Base-by-base conservation (phyloP, 495 filamentous ascomycete genomes). In the Pseudomonodictys pantanalensis region DNA sequence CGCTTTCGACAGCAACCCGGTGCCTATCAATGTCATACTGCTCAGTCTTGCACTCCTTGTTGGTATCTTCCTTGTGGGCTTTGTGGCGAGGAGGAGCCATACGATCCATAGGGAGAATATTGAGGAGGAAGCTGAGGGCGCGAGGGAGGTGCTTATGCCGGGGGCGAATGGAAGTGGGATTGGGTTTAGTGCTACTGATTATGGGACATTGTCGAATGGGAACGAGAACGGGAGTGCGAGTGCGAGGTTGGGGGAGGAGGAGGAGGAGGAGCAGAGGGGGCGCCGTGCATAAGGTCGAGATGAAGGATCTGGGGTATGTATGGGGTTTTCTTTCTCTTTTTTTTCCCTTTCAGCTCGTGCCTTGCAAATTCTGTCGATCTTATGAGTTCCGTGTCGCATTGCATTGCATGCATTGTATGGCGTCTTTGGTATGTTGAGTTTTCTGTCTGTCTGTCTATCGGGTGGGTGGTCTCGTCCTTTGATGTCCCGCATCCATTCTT, bases 1-100 rank as follows among this genome's bases (percentile, higher is more conserved):
- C 44, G 76, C 75, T 0, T 97, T 92, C 70, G 44, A 76, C 24
- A 80, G 83, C 10, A 74, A 96, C 72, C 92, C 92, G 0, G 73
- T 86, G 0, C 90, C 90, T 1, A 87, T 95, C 0, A 95, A 98
- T 75, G 17, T 86, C 11, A 69, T 84, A 0, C 71, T 97, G 41
- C 75, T 92, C 18, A 62, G 71, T 0, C 39, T 81, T 2, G 88
- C 86, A 10, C 65, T 86, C 25, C 62, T 83, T 2, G 78, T 75
- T 7, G 74, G 74, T 20, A 44, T 65, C 1, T 56, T 48, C 33
- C 65, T 76, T 0, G 74, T 76, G 18, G 67, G 60, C 9, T 76
- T 52, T 52, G 73, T 76, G 56, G 62, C 48, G 41, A 47, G 51
- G 62, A 74, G 70, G 68, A 71, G 68, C 30, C 33, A 52, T 17